Base-by-base conservation (phyloP, 768 basidiomycete genomes). In the Pisolithus orientalis region DNA sequence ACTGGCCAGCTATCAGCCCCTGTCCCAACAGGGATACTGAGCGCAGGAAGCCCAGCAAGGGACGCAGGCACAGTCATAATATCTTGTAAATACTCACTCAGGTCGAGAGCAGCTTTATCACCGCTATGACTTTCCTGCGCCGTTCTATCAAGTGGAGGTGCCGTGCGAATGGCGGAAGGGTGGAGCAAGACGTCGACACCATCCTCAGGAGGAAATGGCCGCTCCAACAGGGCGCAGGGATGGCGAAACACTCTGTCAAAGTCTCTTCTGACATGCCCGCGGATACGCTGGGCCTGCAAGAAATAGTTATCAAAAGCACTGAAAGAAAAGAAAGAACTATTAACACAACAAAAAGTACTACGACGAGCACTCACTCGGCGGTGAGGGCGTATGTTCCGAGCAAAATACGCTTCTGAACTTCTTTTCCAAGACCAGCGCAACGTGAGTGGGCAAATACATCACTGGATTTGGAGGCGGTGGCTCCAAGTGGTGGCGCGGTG, bases 51-150 rank as follows among this genome's bases (percentile, higher is more conserved):
- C 34, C 34, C 34, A 34, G 34, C 34, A 34, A 99, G 72, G 1
- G 90, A 93, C 4, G 93, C 94, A 0, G 94, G 93, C 0, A 95
- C 91, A 0, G 93, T 95, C 56, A 99, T 71, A 7, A 95, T 80
- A 57, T 99, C 96, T 62, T 98, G 94, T 7, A 90, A 78, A 62
- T 98, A 98, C 32, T 81, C 74, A 42, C 77, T 75, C 46, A 85
- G 59, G 17, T 65, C 62, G n/a, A 58, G 54, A 25, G 42, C 24
- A 44, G 14, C 21, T 1, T 54, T 44, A 5, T 40, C 55, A 10
- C 61, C 51, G 6, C 28, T 17, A 1, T 11, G 29, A 2, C 60
- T 14, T 56, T 44, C 17, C 37, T 48, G 17, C 57, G 58, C 0
- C 47, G 27, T 21, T 51, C 49, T 40, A 14, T 56, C 58, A 1